These are phyloP conservation scores for Lithohypha guttulata DNA, from an alignment of 2,329 filamentous ascomycete species.

Conservation along the genomic window DNA sequence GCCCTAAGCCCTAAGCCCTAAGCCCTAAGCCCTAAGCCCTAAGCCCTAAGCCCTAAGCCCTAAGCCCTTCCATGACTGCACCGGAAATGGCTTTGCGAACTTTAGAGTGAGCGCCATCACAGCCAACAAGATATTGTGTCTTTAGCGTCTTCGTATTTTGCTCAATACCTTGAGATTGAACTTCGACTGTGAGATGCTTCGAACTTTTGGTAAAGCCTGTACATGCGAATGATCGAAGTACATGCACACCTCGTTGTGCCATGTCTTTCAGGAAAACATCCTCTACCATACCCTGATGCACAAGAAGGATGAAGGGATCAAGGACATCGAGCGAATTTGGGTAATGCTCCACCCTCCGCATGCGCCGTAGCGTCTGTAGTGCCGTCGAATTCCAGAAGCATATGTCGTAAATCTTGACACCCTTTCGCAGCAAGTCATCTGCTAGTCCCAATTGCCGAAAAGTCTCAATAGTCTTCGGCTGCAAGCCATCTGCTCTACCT, in stretches of 20 bases:
- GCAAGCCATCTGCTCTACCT: slow-evolving; percentile 60
- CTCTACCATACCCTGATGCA: slow-evolving; percentile 68
- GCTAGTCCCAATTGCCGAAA: slow-evolving; percentile 62
- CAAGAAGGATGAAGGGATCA: slow-evolving; percentile 44
- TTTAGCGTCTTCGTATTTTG: slow-evolving; percentile 42
- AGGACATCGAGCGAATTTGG: slow-evolving; percentile 40
- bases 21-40: too few relatives aligned
- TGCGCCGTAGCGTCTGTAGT: slow-evolving; percentile 45
- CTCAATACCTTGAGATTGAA: slow-evolving; percentile 29
- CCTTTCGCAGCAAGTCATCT: slow-evolving; percentile 55
- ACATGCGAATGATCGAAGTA: slow-evolving; percentile 55
- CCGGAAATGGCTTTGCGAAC: slow-evolving; percentile 54
- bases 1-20: too few relatives aligned
- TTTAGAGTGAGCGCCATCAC: slow-evolving; percentile 61
- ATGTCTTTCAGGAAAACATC: slow-evolving; percentile 60
- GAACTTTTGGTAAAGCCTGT: slow-evolving; percentile 41
- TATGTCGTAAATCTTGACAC: slow-evolving; percentile 63
- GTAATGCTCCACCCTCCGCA: slow-evolving; percentile 59
- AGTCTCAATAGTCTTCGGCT: slow-evolving; percentile 70
- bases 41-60: too few relatives aligned
- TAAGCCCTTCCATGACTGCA: slow-evolving; percentile 39
- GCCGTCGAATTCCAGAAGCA: slow-evolving; percentile 52
- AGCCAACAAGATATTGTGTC: slow-evolving; percentile 58
- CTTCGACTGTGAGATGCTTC: slow-evolving; percentile 33
- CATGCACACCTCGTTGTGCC: slow-evolving; percentile 50